Base-by-base conservation (phyloP, 768 basidiomycete genomes). In the Jaapia argillacea region DNA sequence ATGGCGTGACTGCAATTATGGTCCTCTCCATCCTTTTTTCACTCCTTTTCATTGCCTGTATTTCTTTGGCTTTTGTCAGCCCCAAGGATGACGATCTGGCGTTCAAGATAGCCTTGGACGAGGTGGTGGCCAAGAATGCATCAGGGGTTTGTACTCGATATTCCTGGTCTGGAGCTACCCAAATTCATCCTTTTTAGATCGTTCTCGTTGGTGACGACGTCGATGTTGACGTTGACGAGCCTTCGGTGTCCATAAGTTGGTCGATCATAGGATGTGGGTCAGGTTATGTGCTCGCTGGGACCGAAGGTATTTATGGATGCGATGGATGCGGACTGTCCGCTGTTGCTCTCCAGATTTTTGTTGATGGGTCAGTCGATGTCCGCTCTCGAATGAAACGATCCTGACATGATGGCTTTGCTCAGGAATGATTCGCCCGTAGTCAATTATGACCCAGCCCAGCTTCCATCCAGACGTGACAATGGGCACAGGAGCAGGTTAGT, bases 201-300 rank as follows among this genome's bases (percentile, higher is more conserved):
- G 69, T 77, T 2, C 61, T 79, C 28, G 51, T 77, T 2, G 77
- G 75, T 4, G 75, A 77, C 48, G 70, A 67, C 42, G 71, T 77
- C 4, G 75, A 77, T 48, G 66, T 77, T 7, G 77, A 79, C 49
- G 58, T 77, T 6, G 75, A 77, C 45, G 75, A 79, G 49, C 75
- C 75, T 1, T 66, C 74, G 0, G 51, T 79, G 23, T 70, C 70
- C 6, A 64, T 79, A 33, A 70, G 74, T 5, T 79, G 75, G 75
- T 70, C 72, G 24, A 65, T 79, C 25, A 48, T 72, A 16, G 74
- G 67, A 2, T 79, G 77, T 52, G 77, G 77, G 14, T 48, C 58
- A 12, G 64, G 48, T 1, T 66, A 61, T 44, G 58, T 73, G 22
- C 67, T 77, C 13, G 56, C 65, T 16, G 68, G 66, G 4, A 74